Percentiles rank a stretch among this genome's conserved stretches.
phyloP scores from a whole-genome alignment of 176 grass and related monocot genomes.

The Musa troglodytarum region DNA sequence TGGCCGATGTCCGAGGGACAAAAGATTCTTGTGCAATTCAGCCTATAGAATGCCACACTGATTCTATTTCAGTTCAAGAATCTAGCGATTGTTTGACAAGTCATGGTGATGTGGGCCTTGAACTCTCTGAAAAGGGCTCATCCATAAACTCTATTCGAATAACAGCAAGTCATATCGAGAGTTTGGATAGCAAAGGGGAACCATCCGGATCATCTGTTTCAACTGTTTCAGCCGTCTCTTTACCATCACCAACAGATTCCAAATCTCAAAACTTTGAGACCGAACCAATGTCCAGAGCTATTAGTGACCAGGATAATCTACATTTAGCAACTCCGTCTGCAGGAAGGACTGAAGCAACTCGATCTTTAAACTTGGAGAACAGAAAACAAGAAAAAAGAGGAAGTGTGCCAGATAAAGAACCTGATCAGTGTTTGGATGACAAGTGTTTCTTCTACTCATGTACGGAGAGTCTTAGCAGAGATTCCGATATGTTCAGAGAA shows the following conservation, averaged over 20 bases:
- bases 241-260: constrained; percentile 10
- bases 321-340: constrained; percentile 23
- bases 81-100: constrained; percentile 15
- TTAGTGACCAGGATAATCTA: neutral
- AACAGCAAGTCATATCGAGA: constrained; percentile 40
- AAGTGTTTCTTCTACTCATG: constrained; percentile 51
- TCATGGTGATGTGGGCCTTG: neutral
- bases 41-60: neutral
- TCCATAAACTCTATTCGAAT: constrained; percentile 39
- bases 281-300: constrained; percentile 1
- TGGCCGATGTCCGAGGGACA: neutral
- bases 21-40: constrained; percentile 1
- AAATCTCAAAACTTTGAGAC: constrained; percentile 15
- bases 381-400: constrained; percentile 22
- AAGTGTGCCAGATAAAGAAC: constrained; percentile 14
- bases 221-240: constrained; percentile 41
- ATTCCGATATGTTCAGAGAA: constrained; percentile 28
- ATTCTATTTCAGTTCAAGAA: neutral
- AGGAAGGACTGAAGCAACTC: constrained; percentile 22
- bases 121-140: constrained; percentile 13
- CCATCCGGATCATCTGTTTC: constrained; percentile 55
- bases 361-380: constrained; percentile 23
- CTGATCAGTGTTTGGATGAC: constrained; percentile 33
- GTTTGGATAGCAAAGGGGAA: constrained; percentile 32
- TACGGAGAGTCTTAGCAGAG: constrained; percentile 50